A percentile compares a stretch with the other conserved stretches of the same genome.
Evolutionary conservation across 805 yeast species (phyloP).

Genomic region (Wickerhamiella dianesei): DNA sequence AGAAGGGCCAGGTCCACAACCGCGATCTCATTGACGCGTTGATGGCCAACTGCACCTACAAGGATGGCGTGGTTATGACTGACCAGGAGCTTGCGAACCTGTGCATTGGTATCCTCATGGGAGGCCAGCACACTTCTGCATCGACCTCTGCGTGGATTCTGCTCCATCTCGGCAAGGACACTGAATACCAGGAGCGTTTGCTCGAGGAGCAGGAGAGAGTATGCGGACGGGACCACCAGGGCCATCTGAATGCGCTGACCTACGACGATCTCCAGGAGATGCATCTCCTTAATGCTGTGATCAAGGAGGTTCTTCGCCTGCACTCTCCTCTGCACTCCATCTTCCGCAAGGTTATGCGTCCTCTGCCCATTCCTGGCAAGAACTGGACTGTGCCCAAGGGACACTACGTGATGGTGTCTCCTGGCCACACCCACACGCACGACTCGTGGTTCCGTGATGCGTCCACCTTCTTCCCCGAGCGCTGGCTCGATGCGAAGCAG

Average conservation of each 20-base stretch:
- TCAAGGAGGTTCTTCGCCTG: conserved; percentile 88
- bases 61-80: conserved; percentile 88
- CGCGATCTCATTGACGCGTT: conserved; percentile 84
- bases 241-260: conserved; percentile 41
- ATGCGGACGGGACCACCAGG: conserved; percentile 28
- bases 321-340: conserved; percentile 95
- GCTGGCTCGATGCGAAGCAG: conserved; percentile 46
- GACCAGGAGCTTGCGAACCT: conserved; percentile 90
- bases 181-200: conserved; percentile 71
- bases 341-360: conserved; percentile 76
- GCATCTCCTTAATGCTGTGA: conserved; percentile 68
- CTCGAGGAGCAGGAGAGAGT: conserved; percentile 60
- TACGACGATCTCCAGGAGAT: conserved; percentile 74
- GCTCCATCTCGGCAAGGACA: conserved; percentile 78
- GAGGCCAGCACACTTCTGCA: conserved; percentile 97
- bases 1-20: conserved; percentile 58
- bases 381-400: conserved; percentile 74
- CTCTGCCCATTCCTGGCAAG: conserved; percentile 68
- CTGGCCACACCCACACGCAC: conserved; percentile 76
- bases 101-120: conserved; percentile 93
- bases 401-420: conserved; percentile 81
- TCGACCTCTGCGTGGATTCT: conserved; percentile 92
- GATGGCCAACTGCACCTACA: conserved; percentile 70
- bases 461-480: conserved; percentile 58
- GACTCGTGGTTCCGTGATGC: conserved; percentile 73